These are phyloP conservation scores for Oryza coarctata DNA, from an alignment of 176 grass and related monocot genomes.

Conservation along the genomic window DNA sequence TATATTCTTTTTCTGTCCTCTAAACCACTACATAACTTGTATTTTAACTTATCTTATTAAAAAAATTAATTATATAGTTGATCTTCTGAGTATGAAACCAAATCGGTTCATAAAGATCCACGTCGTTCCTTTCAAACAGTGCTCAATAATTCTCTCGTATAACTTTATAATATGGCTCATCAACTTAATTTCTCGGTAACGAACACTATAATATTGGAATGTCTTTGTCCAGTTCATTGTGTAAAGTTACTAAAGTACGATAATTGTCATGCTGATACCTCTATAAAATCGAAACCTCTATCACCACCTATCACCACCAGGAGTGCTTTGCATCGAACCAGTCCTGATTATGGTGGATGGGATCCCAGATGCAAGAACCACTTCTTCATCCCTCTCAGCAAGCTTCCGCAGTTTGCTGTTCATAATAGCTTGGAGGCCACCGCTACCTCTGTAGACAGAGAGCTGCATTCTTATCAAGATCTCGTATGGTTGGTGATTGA, in stretches of 20 bases:
- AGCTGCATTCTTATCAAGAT: slow-evolving; percentile 85
- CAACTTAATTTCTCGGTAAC: too few relatives aligned
- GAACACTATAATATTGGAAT: neutral
- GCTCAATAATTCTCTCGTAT: too few relatives aligned
- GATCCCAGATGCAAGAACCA: slow-evolving; percentile 66
- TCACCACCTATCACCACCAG: slow-evolving; percentile 65
- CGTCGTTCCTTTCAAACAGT: too few relatives aligned
- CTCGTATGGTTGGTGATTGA: slow-evolving; percentile 38
- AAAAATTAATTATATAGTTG: too few relatives aligned
- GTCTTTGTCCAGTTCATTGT: neutral
- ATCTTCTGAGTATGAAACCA: too few relatives aligned
- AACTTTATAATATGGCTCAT: too few relatives aligned
- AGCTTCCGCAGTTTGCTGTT: slow-evolving; percentile 68
- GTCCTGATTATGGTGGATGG: slow-evolving; percentile 79
- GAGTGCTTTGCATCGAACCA: slow-evolving; percentile 64
- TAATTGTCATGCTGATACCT: slow-evolving; percentile 47
- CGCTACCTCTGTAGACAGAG: slow-evolving; percentile 71
- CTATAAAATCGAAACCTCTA: slow-evolving; percentile 65
- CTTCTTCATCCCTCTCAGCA: slow-evolving; percentile 77
- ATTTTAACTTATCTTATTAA: too few relatives aligned
- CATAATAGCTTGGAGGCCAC: slow-evolving; percentile 80
- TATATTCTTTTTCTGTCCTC: too few relatives aligned
- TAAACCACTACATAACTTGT: too few relatives aligned
- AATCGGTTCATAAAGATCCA: too few relatives aligned
- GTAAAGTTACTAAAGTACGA: neutral